phyloP scores from a whole-genome alignment of 441 rosid genomes.

The Aleurites moluccanus region DNA sequence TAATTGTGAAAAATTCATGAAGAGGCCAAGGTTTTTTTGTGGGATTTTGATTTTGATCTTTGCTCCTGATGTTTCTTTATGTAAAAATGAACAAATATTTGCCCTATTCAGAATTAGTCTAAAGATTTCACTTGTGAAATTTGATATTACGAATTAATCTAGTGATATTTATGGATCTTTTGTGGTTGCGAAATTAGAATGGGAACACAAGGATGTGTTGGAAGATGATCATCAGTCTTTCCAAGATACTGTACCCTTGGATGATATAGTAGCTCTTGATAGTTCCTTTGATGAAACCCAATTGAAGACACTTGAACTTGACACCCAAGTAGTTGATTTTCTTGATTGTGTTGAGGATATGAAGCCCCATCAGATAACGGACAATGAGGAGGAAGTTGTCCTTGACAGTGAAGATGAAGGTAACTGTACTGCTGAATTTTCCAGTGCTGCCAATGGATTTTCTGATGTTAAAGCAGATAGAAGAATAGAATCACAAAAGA shows the following conservation, averaged over 20 bases:
- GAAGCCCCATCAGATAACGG: constrained; percentile 6
- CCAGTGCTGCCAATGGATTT: not conserved
- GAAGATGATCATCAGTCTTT: not conserved
- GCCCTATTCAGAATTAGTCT: not conserved
- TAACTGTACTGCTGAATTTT: constrained; percentile 13
- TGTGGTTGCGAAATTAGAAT: not conserved
- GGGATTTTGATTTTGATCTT: not conserved
- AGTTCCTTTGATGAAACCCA: constrained; percentile 35
- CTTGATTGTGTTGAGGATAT: constrained; percentile 14
- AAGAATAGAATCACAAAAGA: constrained; percentile 1
- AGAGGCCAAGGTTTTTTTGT: not conserved
- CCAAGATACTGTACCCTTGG: not conserved
- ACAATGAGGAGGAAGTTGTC: constrained; percentile 37
- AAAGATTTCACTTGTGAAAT: constrained; percentile 1
- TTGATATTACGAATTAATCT: not conserved
- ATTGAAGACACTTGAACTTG: constrained; percentile 33
- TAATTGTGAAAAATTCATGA: too few relatives aligned
- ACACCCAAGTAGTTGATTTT: constrained; percentile 35
- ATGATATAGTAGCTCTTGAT: constrained; percentile 24
- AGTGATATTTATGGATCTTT: not conserved
- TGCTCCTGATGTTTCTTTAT: too few relatives aligned
- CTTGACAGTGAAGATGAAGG: constrained; percentile 72
- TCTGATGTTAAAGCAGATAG: constrained; percentile 6
- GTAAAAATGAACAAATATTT: not conserved
- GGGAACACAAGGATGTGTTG: not conserved